Base-by-base conservation (phyloP, 768 basidiomycete genomes). In the Coprinopsis strossmayeri region DNA sequence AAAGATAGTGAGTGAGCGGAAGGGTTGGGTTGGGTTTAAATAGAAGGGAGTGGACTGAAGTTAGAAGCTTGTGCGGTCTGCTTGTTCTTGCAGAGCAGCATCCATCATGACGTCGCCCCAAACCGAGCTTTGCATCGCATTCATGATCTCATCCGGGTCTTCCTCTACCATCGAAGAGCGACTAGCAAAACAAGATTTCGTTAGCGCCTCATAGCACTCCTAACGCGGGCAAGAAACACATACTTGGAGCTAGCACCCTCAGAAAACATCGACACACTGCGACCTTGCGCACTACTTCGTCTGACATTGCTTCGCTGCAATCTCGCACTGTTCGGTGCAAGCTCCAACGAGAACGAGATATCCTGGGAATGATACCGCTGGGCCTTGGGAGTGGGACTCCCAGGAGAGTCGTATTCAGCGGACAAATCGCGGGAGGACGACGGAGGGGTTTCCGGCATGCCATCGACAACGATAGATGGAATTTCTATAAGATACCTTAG, bases 391-490 rank as follows among this genome's bases (percentile, higher is more conserved):
- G 72, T 66, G 26, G 80, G 74, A 37, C 66, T 73, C 39, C 61
- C 61, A 25, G 52, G 55, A 27, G 69, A 68, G 45, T 63, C 66
- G 5, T 64, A 60, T 24, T 5, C 66, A 34, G 73, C 74, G 3
- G 77, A 74, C 26, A 84, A 81, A 55, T 84, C 82, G 42, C 76
- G 67, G 1, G 79, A 76, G 0, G 67, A 70, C 30, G 66, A 63
- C 0, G 78, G 74, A 0, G 78, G 75, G 5, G 78, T 82, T 27
- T 72, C 68, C 0, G 80, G 76, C 47, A 76, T 69, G 32, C 65
- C 68, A 45, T 83, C 81, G 11, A 89, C 85, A 26, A 86, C 65
- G 52, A 88, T 88, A 2, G 79, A 79, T 7, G 86, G 85, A 41
- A 89, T 81, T 45, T 79, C 84, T 81, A 50, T 12, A 46, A 53